phyloP scores from a whole-genome alignment of 805 yeast species.

The Schwanniomyces occidentalis region DNA sequence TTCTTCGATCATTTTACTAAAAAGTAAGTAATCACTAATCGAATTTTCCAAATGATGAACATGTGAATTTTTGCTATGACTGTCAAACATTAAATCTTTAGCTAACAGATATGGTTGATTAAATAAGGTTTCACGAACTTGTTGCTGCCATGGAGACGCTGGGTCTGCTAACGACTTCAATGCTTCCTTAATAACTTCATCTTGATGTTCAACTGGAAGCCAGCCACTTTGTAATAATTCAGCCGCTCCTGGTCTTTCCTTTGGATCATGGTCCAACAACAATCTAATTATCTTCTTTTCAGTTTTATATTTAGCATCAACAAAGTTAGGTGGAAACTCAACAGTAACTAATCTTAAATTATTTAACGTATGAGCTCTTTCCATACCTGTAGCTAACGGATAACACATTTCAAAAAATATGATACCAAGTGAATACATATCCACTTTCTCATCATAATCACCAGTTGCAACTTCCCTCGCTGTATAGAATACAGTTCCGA shows the following conservation, averaged over 20 bases:
- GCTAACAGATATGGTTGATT: conserved; percentile 84
- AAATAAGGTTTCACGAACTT: conserved; percentile 84
- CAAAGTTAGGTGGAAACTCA: conserved; percentile 72
- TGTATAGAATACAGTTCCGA: conserved; percentile 92
- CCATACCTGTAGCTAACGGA: conserved; percentile 88
- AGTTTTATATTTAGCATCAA: conserved; percentile 44
- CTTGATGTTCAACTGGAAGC: conserved; percentile 87
- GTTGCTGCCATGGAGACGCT: conserved; percentile 91
- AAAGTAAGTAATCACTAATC: conserved; percentile 52
- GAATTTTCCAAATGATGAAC: conserved; percentile 25
- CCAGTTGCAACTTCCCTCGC: conserved; percentile 86
- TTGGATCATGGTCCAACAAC: conserved; percentile 78
- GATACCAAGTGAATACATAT: conserved; percentile 91
- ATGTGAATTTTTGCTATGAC: conserved; percentile 27
- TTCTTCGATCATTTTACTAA: conserved; percentile 59
- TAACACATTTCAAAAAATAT: conserved; percentile 95
- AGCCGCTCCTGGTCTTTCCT: conserved; percentile 75
- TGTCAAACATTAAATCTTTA: conserved; percentile 80
- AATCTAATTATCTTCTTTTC: conserved; percentile 69
- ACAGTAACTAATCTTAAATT: conserved; percentile 58
- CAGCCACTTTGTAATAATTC: conserved; percentile 76
- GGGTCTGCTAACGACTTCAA: conserved; percentile 83
- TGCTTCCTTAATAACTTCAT: conserved; percentile 85
- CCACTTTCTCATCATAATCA: conserved; percentile 89
- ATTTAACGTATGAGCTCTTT: conserved; percentile 73